These are phyloP conservation scores for Aegilops umbellulata DNA, from an alignment of 176 grass and related monocot species.

Conservation along the genomic window DNA sequence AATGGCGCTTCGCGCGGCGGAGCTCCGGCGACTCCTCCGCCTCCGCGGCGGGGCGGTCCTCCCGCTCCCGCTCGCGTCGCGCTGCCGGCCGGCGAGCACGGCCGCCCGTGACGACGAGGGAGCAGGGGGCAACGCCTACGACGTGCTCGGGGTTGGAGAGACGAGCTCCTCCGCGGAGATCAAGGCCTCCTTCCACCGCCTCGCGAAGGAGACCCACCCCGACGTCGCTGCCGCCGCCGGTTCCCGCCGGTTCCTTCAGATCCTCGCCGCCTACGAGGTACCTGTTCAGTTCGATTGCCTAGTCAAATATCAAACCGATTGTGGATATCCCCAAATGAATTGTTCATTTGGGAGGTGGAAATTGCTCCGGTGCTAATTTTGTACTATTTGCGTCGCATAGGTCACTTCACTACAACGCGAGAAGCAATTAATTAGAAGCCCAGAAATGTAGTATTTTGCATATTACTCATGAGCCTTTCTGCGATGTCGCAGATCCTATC, in stretches of 20 bases:
- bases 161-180: conserved; percentile 74
- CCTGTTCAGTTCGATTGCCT: neutral
- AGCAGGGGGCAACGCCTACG: conserved; percentile 77
- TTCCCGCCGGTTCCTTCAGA: conserved; percentile 72
- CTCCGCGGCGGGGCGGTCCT: conserved; percentile 22
- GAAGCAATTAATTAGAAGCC: neutral
- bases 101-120: conserved; percentile 30
- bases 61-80: conserved; percentile 16
- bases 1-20: conserved; percentile 55
- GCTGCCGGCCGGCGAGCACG: conserved; percentile 18
- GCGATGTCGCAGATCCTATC: conserved; percentile 70
- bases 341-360: neutral
- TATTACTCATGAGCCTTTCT: neutral
- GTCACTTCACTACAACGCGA: neutral
- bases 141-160: conserved; percentile 78
- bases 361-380: neutral
- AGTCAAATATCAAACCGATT: neutral
- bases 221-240: conserved; percentile 52
- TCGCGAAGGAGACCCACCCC: conserved; percentile 94
- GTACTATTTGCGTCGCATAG: neutral
- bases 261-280: conserved; percentile 92
- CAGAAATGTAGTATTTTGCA: neutral
- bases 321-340: neutral
- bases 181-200: conserved; percentile 79
- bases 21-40: conserved; percentile 42